These are phyloP conservation scores for Lasiosphaeria hispida DNA, from an alignment of 495 filamentous ascomycete species.

Conservation along the genomic window DNA sequence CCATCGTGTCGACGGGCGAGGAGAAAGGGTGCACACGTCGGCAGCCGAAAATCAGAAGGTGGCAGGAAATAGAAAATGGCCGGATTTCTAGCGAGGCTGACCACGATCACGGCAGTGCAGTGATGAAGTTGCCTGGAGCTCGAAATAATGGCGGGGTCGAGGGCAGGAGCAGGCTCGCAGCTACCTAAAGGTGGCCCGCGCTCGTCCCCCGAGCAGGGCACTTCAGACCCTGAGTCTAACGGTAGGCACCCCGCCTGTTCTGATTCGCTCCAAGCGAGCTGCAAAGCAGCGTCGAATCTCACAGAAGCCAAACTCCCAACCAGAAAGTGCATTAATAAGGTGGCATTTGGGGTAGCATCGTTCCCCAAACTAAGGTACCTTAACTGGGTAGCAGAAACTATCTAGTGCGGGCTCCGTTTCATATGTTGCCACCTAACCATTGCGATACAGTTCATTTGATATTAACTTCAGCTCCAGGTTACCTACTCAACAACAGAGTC, in stretches of 20 bases:
- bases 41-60: not conserved
- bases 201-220: no score
- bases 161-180: slow-evolving; percentile 7
- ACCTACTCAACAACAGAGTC: no score
- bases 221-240: no score
- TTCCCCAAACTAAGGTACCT: no score
- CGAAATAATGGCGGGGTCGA: slow-evolving; percentile 23
- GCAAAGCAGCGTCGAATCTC: not conserved
- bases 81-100: not conserved
- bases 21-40: not conserved
- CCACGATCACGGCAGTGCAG: not conserved
- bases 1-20: slow-evolving; percentile 22
- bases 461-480: no score
- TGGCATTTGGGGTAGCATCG: no score
- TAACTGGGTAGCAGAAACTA: no score
- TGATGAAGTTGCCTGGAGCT: slow-evolving; percentile 11
- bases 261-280: not conserved
- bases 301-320: not conserved
- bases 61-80: not conserved
- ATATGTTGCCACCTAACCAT: no score
- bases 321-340: not conserved
- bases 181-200: no score
- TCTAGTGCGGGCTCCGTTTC: no score
- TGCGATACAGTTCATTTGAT: no score
- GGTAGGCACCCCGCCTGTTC: not conserved